phyloP scores from a whole-genome alignment of 1,139 yeast genomes.

The Pichia cactophila region DNA sequence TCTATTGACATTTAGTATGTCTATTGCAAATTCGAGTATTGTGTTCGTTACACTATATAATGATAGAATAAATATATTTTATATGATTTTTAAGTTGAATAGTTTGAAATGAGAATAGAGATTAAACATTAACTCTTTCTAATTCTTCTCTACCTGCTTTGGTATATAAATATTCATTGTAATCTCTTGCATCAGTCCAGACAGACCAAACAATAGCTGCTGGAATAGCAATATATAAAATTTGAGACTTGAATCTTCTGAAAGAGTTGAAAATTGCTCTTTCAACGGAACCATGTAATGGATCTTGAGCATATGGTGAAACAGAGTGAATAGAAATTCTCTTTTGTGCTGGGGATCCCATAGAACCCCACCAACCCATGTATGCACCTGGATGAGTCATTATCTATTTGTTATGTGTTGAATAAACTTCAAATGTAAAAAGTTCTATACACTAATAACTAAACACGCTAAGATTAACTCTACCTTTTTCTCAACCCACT shows the following conservation, averaged over 20 bases:
- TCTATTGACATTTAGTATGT: too few relatives aligned
- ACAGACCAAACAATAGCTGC: slow-evolving; percentile 73
- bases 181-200: slow-evolving; percentile 84
- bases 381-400: slow-evolving; percentile 61
- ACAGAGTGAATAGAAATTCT: slow-evolving; percentile 80
- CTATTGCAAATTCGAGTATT: not conserved
- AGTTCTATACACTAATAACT: not conserved
- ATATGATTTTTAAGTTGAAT: not conserved
- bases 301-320: slow-evolving; percentile 90
- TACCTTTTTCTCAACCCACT: not conserved
- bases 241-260: slow-evolving; percentile 90
- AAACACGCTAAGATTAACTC: not conserved
- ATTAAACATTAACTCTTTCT: slow-evolving; percentile 66
- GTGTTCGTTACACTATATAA: not conserved
- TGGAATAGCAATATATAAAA: slow-evolving; percentile 72
- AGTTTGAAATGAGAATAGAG: not conserved
- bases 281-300: slow-evolving; percentile 80
- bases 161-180: slow-evolving; percentile 92
- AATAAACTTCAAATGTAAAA: not conserved
- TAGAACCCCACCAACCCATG: slow-evolving; percentile 97
- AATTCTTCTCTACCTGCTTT: slow-evolving; percentile 96
- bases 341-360: slow-evolving; percentile 77
- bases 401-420: not conserved
- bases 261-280: slow-evolving; percentile 86
- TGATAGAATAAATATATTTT: not conserved